Percentiles rank a stretch among this genome's conserved stretches.
These are phyloP conservation scores for Orychophragmus violaceus DNA, from an alignment of 345 rosid species.

Conservation along the genomic window DNA sequence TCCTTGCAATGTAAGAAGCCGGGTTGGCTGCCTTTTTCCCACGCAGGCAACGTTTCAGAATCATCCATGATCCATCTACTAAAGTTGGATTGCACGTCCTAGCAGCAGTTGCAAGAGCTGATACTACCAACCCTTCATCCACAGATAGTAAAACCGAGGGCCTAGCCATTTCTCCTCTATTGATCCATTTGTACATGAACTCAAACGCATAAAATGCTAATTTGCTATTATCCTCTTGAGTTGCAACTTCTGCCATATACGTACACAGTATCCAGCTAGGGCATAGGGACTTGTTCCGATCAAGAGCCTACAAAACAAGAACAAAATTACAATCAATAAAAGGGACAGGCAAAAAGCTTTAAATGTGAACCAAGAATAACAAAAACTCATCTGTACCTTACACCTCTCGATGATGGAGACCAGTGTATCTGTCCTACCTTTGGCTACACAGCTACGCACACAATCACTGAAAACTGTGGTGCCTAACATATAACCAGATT, in stretches of 20 bases:
- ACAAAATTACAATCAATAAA: not conserved
- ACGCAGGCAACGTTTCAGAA: slow-evolving; percentile 60
- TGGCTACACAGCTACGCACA: slow-evolving; percentile 47
- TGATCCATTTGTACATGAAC: slow-evolving; percentile 80
- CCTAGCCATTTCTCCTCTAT: slow-evolving; percentile 58
- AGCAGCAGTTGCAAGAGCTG: slow-evolving; percentile 81
- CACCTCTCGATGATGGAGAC: slow-evolving; percentile 78
- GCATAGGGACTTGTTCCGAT: slow-evolving; percentile 75
- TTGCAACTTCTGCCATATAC: slow-evolving; percentile 63
- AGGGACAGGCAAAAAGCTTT: not conserved
- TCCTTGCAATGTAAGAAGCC: slow-evolving; percentile 67
- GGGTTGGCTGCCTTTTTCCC: slow-evolving; percentile 66
- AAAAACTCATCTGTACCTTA: slow-evolving; percentile 50
- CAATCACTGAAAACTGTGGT: slow-evolving; percentile 48
- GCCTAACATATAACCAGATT: slow-evolving; percentile 56
- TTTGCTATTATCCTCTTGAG: slow-evolving; percentile 67
- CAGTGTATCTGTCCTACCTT: slow-evolving; percentile 55
- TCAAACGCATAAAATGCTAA: slow-evolving; percentile 74
- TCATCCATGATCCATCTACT: slow-evolving; percentile 76
- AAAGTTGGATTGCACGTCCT: slow-evolving; percentile 65
- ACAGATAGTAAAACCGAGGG: slow-evolving; percentile 57
- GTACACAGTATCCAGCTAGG: slow-evolving; percentile 75
- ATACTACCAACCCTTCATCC: slow-evolving; percentile 77
- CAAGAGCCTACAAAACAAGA: slow-evolving; percentile 48
- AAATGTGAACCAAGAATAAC: not conserved